Percentiles rank a stretch among this genome's conserved stretches.
Conservation (phyloP, 2,329 filamentous ascomycete genomes). For the Clarireedia homoeocarpa region DNA sequence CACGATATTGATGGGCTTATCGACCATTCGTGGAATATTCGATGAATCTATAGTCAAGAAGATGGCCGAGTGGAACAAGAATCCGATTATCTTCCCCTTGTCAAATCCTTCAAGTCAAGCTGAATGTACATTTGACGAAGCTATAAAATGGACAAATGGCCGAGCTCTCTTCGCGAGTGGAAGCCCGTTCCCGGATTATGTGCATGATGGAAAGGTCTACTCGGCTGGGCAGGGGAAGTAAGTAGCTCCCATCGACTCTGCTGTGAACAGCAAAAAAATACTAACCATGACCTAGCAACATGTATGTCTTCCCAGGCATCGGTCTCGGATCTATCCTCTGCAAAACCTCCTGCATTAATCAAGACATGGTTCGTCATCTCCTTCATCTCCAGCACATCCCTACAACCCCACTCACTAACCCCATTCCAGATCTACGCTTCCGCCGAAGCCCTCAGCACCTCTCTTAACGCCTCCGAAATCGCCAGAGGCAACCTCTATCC, state of each 20-base stretch:
- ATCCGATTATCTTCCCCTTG: conserved; percentile 70
- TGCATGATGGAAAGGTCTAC: conserved; percentile 42
- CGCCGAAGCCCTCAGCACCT: conserved; percentile 63
- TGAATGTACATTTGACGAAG: conserved; percentile 69
- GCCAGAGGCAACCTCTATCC: conserved; percentile 61
- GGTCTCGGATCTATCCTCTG: conserved; percentile 70
- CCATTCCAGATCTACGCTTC: conserved; percentile 66
- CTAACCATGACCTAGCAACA: conserved; percentile 61
- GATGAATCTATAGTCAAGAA: conserved; percentile 63
- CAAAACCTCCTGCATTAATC: conserved; percentile 50
- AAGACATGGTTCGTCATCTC: conserved; percentile 23
- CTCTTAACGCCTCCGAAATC: conserved; percentile 51
- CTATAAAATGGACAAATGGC: conserved; percentile 70
- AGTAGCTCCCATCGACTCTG: conserved; percentile 10
- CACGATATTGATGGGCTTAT: conserved; percentile 77
- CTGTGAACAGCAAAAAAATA: not conserved
- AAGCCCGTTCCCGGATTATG: conserved; percentile 70
- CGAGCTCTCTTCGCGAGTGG: conserved; percentile 74
- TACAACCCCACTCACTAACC: not conserved
- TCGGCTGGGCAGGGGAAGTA: conserved; percentile 40
- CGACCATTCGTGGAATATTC: conserved; percentile 68
- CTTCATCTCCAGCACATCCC: not conserved
- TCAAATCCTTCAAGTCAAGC: conserved; percentile 79
- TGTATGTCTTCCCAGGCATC: conserved; percentile 77
- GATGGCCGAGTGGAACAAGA: conserved; percentile 64